Percentiles rank a stretch among this genome's conserved stretches.
Conservation (phyloP, 345 rosid species). For the Kernera saxatilis region DNA sequence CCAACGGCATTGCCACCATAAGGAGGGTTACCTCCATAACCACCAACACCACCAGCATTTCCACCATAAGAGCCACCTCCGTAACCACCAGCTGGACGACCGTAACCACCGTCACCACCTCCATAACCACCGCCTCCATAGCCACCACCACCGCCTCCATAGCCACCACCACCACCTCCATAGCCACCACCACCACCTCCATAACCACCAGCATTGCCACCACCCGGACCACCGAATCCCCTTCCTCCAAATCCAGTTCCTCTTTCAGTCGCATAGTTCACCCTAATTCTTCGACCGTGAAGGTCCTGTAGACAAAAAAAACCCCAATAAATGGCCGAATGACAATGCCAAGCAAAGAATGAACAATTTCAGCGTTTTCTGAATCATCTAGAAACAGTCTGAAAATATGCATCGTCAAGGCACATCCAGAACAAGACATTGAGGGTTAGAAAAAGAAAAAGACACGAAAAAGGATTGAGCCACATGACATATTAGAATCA, state of each 20-base stretch:
- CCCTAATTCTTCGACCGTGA: slow-evolving; percentile 75
- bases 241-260: slow-evolving; percentile 41
- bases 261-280: slow-evolving; percentile 75
- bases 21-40: slow-evolving; percentile 22
- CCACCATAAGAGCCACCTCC: slow-evolving; percentile 32
- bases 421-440: not conserved
- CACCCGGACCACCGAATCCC: slow-evolving; percentile 38
- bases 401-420: not conserved
- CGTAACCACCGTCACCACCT: slow-evolving; percentile 19
- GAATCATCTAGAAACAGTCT: not conserved
- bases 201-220: slow-evolving; percentile 26
- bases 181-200: slow-evolving; percentile 24
- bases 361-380: not conserved
- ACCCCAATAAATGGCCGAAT: slow-evolving; percentile 40
- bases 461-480: not conserved
- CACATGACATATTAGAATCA: not conserved
- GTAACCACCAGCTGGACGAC: slow-evolving; percentile 11
- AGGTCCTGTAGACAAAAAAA: slow-evolving; percentile 46
- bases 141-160: slow-evolving; percentile 20
- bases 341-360: not conserved
- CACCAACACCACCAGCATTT: slow-evolving; percentile 14
- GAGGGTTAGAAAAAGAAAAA: not conserved
- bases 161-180: slow-evolving; percentile 12
- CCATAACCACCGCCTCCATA: slow-evolving; percentile 24
- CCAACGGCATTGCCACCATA: slow-evolving; percentile 20